phyloP scores from a whole-genome alignment of 441 rosid genomes.

The Manihot esculenta region DNA sequence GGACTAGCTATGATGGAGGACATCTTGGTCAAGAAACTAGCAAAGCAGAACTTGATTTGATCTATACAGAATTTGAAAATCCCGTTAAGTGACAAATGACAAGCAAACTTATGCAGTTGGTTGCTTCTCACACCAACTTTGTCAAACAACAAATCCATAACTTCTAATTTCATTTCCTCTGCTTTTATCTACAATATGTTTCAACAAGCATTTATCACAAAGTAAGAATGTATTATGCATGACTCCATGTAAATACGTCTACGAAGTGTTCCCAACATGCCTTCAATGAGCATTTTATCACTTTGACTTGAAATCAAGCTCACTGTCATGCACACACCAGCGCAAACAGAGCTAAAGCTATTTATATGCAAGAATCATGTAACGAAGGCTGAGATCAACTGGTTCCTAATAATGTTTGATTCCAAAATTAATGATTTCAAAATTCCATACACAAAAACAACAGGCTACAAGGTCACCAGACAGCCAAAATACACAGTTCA shows the following conservation, averaged over 20 bases:
- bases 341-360: background rate
- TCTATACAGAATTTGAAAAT: no score
- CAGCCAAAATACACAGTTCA: background rate
- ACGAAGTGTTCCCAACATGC: background rate
- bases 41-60: no score
- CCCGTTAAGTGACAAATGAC: no score
- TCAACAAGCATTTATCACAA: no score
- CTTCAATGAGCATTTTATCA: background rate
- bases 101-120: no score
- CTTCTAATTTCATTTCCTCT: background rate
- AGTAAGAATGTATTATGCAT: no score
- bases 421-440: background rate
- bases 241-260: no score
- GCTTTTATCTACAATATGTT: no score
- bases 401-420: background rate
- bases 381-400: background rate
- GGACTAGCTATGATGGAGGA: no score
- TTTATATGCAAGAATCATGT: background rate
- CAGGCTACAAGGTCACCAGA: background rate
- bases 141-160: background rate
- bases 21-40: no score
- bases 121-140: no score
- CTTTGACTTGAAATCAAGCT: background rate
- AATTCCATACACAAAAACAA: background rate
- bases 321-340: background rate